Base-by-base conservation (phyloP, 108 stramenopile species). In the Parietichytrium sp. region DNA sequence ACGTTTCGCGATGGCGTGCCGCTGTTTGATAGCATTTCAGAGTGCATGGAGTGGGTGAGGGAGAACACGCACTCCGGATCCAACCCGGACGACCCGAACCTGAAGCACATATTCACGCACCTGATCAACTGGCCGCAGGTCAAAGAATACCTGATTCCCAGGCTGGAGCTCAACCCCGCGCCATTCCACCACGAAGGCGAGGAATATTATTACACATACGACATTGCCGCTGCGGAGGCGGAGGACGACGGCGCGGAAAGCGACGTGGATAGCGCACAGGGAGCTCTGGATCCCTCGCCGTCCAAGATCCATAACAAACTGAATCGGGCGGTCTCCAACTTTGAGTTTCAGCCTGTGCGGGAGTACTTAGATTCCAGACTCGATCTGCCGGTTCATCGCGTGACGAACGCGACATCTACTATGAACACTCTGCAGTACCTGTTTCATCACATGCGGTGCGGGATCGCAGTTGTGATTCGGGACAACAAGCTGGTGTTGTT, bases 371-470 rank as follows among this genome's bases (percentile, higher is more conserved):
- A 79, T 29, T 20, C 47, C 47, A 36, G 89, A n/a, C 80, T 88
- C 12, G 38, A 85, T 45, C 79, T 89, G 16, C 86, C 86, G 2
- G 52, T 90, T 13, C 90, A 91, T 54, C 85, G 25, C 29, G 16
- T 15, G 23, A 20, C 77, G 47, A 55, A 79, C 36, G 48, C 29
- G 6, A 55, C 4, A 13, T 81, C 83, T 25, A 48, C 79, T 27
- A 3, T 54, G n/a, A 83, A 85, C 54, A 95, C 96, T 1, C 90
- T 98, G 54, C 91, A 91, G 79, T 99, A 99, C 87, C 91, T 97
- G 29, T 99, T 96, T 81, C 87, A 92, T 88, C 98, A 99, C 88
- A 98, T 98, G 98, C 96, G 96, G 81, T 98, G 97, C 84, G 98
- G 98, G 29, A 97, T 99, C 52, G 96, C 92, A 83, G 96, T 98